Percentiles rank a stretch among this genome's conserved stretches.
phyloP scores from a whole-genome alignment of 805 yeast species.

The Candida incommunis region DNA sequence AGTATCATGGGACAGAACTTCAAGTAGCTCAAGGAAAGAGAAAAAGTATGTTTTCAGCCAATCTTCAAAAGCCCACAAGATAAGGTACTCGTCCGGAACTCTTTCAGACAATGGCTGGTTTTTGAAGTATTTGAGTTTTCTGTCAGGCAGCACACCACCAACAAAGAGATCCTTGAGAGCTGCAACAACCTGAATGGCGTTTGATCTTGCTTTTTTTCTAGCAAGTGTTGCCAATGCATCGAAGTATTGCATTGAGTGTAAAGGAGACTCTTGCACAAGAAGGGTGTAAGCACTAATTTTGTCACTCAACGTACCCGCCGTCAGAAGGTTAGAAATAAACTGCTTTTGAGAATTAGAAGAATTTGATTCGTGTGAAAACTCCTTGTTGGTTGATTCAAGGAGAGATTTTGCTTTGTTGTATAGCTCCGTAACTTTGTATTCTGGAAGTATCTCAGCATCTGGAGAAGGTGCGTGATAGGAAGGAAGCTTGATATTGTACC shows the following conservation, averaged over 20 bases:
- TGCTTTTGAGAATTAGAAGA: constrained; percentile 68
- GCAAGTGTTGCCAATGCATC: constrained; percentile 68
- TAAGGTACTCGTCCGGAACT: constrained; percentile 41
- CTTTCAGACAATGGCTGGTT: constrained; percentile 46
- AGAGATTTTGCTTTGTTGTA: constrained; percentile 51
- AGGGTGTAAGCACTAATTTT: constrained; percentile 89
- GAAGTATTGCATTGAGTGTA: constrained; percentile 74
- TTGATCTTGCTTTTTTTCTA: constrained; percentile 83
- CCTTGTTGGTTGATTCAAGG: constrained; percentile 55
- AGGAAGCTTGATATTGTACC: constrained; percentile 50
- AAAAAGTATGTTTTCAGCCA: constrained; percentile 67
- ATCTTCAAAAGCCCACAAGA: constrained; percentile 79
- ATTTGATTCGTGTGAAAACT: constrained; percentile 59
- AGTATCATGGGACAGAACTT: constrained; percentile 76
- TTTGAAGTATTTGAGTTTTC: constrained; percentile 68
- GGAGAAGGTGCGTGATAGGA: constrained; percentile 17
- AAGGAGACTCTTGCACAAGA: constrained; percentile 86
- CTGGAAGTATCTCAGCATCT: constrained; percentile 19
- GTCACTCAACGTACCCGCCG: constrained; percentile 89
- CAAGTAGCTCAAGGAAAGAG: constrained; percentile 61
- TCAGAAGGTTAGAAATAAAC: constrained; percentile 75
- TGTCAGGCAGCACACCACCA: constrained; percentile 68
- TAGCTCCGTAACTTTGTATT: constrained; percentile 39
- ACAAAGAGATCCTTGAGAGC: constrained; percentile 81
- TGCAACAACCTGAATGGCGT: constrained; percentile 79